Evolutionary conservation across 345 rosid genomes (phyloP).

Genomic region (Carallia pectinifolia): DNA sequence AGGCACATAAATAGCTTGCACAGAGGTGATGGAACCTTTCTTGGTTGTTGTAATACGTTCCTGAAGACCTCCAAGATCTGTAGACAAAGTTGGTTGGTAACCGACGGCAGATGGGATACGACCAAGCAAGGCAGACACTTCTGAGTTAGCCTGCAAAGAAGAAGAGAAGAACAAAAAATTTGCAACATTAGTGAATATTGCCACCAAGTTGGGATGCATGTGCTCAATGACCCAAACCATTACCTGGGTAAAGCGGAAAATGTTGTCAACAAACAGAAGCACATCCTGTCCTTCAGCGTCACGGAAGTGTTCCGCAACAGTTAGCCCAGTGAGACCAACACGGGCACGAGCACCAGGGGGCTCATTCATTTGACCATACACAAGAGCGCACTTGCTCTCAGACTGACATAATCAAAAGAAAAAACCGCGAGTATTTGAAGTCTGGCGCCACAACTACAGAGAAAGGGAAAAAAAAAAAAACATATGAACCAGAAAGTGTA

Average conservation of each 20-base stretch:
- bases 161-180: background rate
- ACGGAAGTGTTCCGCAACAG: constrained; percentile 97
- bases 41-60: constrained; percentile 98
- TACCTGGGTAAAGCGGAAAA: constrained; percentile 98
- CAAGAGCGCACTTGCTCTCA: constrained; percentile 96
- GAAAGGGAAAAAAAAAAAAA: background rate
- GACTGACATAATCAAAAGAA: constrained; percentile 38
- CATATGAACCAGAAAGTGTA: background rate
- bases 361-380: constrained; percentile 99
- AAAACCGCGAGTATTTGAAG: background rate
- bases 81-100: constrained; percentile 96
- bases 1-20: constrained; percentile 98
- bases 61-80: constrained; percentile 99
- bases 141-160: constrained; percentile 79
- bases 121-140: constrained; percentile 97
- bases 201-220: too few species aligned
- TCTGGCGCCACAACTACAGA: background rate
- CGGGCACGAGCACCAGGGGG: constrained; percentile 99
- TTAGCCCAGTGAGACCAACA: constrained; percentile 95
- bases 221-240: background rate
- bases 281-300: constrained; percentile 99
- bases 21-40: constrained; percentile 96
- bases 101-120: constrained; percentile 99
- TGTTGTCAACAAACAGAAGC: constrained; percentile 93
- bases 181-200: constrained; percentile 1